Conservation (phyloP, 2,329 filamentous ascomycete species). For the Colletotrichum magnum region DNA sequence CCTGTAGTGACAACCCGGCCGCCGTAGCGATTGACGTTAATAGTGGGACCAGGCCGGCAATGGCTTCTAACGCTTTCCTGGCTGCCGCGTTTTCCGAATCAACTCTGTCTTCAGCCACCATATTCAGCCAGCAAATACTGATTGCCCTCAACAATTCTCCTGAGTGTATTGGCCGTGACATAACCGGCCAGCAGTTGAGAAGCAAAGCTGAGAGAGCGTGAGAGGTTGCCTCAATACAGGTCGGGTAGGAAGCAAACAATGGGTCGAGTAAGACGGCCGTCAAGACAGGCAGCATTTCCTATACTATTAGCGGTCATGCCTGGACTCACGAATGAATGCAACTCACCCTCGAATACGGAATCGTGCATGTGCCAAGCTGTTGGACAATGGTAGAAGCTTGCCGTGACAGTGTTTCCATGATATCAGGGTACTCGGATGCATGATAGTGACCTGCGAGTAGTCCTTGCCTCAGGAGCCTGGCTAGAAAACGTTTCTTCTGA, state of each 20-base stretch:
- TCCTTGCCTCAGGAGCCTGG: conserved; percentile 69
- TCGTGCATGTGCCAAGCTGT: conserved; percentile 71
- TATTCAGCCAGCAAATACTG: conserved; percentile 73
- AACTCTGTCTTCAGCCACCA: conserved; percentile 56
- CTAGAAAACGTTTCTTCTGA: conserved; percentile 60
- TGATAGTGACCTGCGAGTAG: conserved; percentile 70
- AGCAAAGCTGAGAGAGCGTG: conserved; percentile 71
- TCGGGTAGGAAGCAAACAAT: conserved; percentile 70
- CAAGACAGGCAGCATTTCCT: conserved; percentile 78
- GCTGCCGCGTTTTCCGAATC: conserved; percentile 19
- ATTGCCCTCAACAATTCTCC: conserved; percentile 75
- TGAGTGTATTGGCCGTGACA: conserved; percentile 68
- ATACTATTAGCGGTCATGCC: background rate
- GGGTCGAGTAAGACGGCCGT: conserved; percentile 77
- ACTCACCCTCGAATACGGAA: conserved; percentile 77
- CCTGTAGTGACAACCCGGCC: conserved; percentile 44
- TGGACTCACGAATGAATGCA: too few species aligned
- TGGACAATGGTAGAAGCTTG: conserved; percentile 65
- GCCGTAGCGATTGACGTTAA: conserved; percentile 47
- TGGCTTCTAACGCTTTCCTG: conserved; percentile 48
- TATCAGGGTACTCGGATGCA: conserved; percentile 68
- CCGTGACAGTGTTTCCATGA: conserved; percentile 70
- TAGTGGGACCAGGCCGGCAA: conserved; percentile 52
- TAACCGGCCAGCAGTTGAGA: conserved; percentile 77
- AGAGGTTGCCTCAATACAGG: conserved; percentile 67